Evolutionary conservation across 768 basidiomycete genomes (phyloP).

Genomic region (Galerina sulciceps): DNA sequence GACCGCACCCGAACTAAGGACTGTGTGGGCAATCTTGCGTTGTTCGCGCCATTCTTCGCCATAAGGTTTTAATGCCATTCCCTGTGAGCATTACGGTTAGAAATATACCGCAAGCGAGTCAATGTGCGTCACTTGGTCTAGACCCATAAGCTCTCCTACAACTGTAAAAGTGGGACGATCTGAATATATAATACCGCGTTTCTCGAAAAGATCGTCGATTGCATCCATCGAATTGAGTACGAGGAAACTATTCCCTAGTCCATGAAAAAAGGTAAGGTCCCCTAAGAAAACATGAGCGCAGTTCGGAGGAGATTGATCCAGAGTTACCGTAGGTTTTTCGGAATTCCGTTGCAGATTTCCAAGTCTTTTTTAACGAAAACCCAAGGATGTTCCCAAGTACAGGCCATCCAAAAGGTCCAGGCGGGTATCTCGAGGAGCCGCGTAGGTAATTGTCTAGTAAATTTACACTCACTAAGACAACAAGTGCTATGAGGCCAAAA

Average conservation of each 20-base stretch:
- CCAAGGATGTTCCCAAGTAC: conserved; percentile 1
- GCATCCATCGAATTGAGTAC: conserved; percentile 5
- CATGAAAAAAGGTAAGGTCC: conserved; percentile 5
- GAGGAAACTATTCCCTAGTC: conserved; percentile 6
- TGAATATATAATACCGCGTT: conserved; percentile 11
- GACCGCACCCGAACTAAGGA: conserved; percentile 32
- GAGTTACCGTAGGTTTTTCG: neutral
- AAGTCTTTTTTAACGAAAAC: neutral
- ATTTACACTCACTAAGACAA: too few relatives aligned
- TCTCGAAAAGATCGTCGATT: conserved; percentile 14
- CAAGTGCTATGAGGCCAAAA: too few relatives aligned
- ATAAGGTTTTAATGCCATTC: conserved; percentile 23
- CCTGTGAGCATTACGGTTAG: conserved; percentile 2
- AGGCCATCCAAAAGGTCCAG: neutral
- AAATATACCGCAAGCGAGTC: too few relatives aligned
- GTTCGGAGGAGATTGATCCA: too few relatives aligned
- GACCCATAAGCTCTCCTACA: conserved; percentile 13
- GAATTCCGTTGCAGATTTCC: neutral
- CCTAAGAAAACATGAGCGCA: neutral
- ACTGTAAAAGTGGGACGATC: conserved; percentile 14
- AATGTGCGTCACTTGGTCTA: neutral
- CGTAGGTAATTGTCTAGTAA: too few relatives aligned
- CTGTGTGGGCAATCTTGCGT: conserved; percentile 28
- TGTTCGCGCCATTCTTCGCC: conserved; percentile 25
- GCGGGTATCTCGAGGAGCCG: neutral